These are phyloP conservation scores for Kernera saxatilis DNA, from an alignment of 345 rosid genomes.

Conservation along the genomic window DNA sequence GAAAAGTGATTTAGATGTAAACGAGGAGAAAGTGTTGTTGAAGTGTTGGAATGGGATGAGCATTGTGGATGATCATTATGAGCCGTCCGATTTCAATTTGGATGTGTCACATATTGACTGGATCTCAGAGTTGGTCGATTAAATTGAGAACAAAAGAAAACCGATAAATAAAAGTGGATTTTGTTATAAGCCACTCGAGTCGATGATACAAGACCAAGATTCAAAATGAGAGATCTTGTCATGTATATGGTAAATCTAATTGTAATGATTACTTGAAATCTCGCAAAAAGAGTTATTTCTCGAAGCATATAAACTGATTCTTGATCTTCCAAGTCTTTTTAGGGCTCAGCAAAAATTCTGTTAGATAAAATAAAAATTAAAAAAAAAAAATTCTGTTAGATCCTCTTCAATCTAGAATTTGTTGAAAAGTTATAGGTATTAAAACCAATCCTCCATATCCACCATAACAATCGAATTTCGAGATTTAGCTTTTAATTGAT, in stretches of 20 bases:
- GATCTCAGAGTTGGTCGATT: constrained; percentile 43
- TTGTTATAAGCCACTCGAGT: neutral
- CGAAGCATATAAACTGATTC: constrained; percentile 1
- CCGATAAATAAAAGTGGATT: constrained; percentile 15
- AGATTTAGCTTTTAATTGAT: neutral
- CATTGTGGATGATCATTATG: constrained; percentile 31
- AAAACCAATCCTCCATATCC: neutral
- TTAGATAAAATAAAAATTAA: no score
- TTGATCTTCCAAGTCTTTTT: neutral
- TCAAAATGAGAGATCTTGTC: constrained; percentile 11
- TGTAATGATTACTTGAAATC: constrained; percentile 14
- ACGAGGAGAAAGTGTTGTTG: constrained; percentile 30
- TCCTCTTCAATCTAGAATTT: neutral
- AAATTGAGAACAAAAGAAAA: neutral
- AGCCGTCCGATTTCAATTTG: constrained; percentile 30
- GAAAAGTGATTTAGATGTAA: constrained; percentile 24
- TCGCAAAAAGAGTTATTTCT: neutral
- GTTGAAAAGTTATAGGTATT: no score
- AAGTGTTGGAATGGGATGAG: constrained; percentile 36
- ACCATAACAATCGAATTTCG: neutral
- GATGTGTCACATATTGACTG: constrained; percentile 40
- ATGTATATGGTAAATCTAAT: constrained; percentile 7
- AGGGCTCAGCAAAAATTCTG: neutral
- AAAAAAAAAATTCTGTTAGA: no score
- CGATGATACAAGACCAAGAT: neutral